Conservation (phyloP, 495 filamentous ascomycete genomes). For the Neurospora sp. region DNA sequence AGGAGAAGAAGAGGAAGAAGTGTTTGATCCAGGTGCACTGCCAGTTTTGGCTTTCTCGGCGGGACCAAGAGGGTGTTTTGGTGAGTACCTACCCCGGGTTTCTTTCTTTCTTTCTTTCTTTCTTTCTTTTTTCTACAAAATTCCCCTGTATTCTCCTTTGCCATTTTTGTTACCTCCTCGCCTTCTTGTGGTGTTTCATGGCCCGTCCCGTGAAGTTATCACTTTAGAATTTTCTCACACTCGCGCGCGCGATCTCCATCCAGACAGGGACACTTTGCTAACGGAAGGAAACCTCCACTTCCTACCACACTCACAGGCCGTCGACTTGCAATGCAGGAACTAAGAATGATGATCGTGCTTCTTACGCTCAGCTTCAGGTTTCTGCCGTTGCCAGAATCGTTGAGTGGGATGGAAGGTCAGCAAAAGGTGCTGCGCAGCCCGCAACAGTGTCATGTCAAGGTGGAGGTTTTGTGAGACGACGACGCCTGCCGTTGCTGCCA, state of each 20-base stretch:
- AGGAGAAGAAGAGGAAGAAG: constrained; percentile 1
- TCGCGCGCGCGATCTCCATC: background rate
- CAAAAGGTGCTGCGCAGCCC: background rate
- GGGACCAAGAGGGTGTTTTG: constrained; percentile 16
- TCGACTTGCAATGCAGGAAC: constrained; percentile 18
- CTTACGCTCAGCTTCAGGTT: constrained; percentile 19
- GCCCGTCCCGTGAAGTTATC: too few species aligned
- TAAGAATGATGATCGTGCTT: constrained; percentile 17
- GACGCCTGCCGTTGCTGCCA: background rate
- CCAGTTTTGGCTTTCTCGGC: constrained; percentile 15
- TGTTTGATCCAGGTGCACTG: constrained; percentile 16
- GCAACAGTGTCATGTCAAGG: background rate
- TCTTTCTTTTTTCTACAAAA: too few species aligned
- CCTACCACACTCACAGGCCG: constrained; percentile 3
- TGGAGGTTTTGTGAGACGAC: background rate
- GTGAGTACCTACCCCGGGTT: background rate
- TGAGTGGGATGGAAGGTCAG: background rate
- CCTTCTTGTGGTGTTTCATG: too few species aligned
- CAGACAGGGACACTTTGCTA: background rate
- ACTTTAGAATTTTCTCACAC: too few species aligned
- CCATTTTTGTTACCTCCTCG: too few species aligned
- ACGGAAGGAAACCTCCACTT: background rate
- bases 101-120: background rate
- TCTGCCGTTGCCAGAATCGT: constrained; percentile 10
- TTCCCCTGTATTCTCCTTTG: too few species aligned